Percentiles rank a stretch among this genome's conserved stretches.
Evolutionary conservation across 1,139 yeast genomes (phyloP).

Genomic region (Blastobotrys illinoisensis): DNA sequence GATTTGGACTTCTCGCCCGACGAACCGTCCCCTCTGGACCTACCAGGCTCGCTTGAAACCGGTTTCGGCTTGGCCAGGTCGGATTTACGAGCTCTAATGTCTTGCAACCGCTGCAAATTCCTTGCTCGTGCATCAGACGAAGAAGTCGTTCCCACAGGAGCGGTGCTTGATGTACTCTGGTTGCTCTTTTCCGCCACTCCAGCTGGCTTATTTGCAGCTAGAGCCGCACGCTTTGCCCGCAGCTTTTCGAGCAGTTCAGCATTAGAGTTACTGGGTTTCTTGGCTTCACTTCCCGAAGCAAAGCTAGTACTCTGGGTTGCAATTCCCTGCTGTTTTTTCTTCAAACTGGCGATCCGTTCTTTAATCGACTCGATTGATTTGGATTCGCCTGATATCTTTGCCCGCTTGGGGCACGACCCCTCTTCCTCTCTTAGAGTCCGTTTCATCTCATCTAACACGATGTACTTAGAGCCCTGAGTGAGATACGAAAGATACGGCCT

Average conservation of each 20-base stretch:
- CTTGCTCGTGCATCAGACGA: background rate
- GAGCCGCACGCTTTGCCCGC: background rate
- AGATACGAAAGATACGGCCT: background rate
- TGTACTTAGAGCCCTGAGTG: background rate
- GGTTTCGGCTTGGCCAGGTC: constrained; percentile 2
- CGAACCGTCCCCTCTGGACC: background rate
- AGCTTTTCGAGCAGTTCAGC: background rate
- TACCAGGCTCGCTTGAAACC: background rate
- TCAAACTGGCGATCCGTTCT: background rate
- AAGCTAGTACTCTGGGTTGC: background rate
- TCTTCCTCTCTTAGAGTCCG: background rate
- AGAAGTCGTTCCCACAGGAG: background rate
- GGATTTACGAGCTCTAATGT: constrained; percentile 7
- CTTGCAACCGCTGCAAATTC: constrained; percentile 6
- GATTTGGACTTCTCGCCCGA: background rate
- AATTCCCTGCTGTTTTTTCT: background rate
- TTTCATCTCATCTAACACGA: background rate
- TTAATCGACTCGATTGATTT: background rate
- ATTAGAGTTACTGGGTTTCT: background rate
- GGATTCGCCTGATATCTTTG: background rate
- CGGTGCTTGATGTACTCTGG: background rate
- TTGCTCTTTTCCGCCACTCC: background rate
- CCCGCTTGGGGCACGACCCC: background rate
- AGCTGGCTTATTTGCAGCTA: background rate
- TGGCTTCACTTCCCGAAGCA: background rate